Base-by-base conservation (phyloP, 2,329 filamentous ascomycete genomes). In the Ceratocystiopsis sp. region DNA sequence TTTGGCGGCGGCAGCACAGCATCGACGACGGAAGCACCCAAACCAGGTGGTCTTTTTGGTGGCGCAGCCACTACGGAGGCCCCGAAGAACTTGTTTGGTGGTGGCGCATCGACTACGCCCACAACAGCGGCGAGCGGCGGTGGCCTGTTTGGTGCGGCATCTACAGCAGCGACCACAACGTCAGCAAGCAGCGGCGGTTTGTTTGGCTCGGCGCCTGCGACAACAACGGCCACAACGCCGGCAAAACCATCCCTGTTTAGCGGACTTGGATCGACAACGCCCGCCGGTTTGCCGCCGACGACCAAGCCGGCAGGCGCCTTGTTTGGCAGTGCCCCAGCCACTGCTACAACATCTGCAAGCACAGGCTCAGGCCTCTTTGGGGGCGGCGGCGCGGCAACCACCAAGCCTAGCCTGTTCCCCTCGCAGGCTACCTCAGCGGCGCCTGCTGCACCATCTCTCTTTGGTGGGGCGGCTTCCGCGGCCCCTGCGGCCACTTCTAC, bases 241-340 rank as follows among this genome's bases (percentile, higher is more conserved):
- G 61, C 62, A n/a, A 73, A 72, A 54, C 63, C 68, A 29, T 29
- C 25, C 15, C 46, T 61, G 42, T 65, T 71, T 44, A 50, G 53
- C 21, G 49, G 56, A n/a, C 51, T 71, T 33, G 59, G 61, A 43
- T 73, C 70, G 16, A 73, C 69, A 3, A 73, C 71, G 34, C 69
- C 71, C 15, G 69, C 70, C 18, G 71, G 71, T 34, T 64, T 66
- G n/a, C 71, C 71, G 44, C 68, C 69, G 1, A 52, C 60, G 6
- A 59, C 59, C 25, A 61, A 61, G 46, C 48, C 52, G 40, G 40
- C 45, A 2, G 17, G 42, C 2, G 36, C 42, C 3, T 40, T 52
- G 4, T 48, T 50, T 40, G 46, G 48, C 17, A 16, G 11, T 2
- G 18, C 37, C 8, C 4, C 13, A 4, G n/a, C 36, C 16, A 3